Evolutionary conservation across 208 protist genomes (phyloP).

Genomic region (Acanthamoeba sp.): DNA sequence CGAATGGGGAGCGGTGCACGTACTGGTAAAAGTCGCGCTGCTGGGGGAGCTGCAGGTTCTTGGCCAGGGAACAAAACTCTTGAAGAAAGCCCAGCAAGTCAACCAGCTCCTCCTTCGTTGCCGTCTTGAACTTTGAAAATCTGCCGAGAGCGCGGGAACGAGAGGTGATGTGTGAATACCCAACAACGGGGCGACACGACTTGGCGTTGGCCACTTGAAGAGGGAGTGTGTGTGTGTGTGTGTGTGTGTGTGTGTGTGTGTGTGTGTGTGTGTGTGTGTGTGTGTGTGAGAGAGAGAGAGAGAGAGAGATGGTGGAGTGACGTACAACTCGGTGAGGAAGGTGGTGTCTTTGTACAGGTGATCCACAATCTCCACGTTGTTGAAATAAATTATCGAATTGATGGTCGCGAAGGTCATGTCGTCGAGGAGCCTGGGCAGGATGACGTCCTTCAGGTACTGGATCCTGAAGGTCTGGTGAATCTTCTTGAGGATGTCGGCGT

Average conservation of each 20-base stretch:
- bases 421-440: slow-evolving; percentile 87
- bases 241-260: too few species aligned
- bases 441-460: slow-evolving; percentile 88
- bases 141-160: not conserved
- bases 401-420: slow-evolving; percentile 88
- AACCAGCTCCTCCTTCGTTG: slow-evolving; percentile 65
- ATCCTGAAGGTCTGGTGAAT: slow-evolving; percentile 91
- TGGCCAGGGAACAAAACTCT: slow-evolving; percentile 87
- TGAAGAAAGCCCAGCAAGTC: slow-evolving; percentile 85
- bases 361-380: slow-evolving; percentile 89
- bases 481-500: slow-evolving; percentile 73
- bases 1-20: too few species aligned
- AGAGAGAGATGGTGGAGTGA: not conserved
- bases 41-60: slow-evolving; percentile 81
- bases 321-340: slow-evolving; percentile 80
- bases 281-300: not conserved
- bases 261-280: too few species aligned
- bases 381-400: slow-evolving; percentile 88
- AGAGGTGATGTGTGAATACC: not conserved
- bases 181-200: too few species aligned
- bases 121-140: slow-evolving; percentile 69
- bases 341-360: slow-evolving; percentile 77
- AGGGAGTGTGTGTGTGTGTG: too few species aligned
- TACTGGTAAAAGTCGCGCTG: slow-evolving; percentile 72
- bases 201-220: too few species aligned